These are phyloP conservation scores for Nicotiana obtusifolia DNA, from an alignment of 257 asterid genomes.

Conservation along the genomic window DNA sequence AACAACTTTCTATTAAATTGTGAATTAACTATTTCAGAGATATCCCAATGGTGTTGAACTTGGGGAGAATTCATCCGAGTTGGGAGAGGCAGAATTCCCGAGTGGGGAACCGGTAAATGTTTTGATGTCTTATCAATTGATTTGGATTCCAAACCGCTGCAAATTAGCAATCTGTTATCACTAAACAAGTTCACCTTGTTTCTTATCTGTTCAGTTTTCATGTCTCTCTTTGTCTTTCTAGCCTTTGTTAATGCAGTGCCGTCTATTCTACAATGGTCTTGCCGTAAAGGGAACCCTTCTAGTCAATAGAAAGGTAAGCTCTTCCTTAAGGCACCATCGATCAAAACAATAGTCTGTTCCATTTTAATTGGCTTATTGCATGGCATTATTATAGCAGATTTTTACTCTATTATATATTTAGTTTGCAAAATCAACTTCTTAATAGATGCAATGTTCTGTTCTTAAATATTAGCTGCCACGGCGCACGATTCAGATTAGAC, in stretches of 20 bases:
- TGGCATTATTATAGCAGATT: background rate
- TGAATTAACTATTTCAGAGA: constrained; percentile 3
- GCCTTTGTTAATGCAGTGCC: constrained; percentile 88
- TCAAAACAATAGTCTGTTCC: background rate
- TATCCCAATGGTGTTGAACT: constrained; percentile 2
- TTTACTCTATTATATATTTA: constrained; percentile 3
- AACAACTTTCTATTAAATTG: background rate
- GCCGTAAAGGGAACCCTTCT: constrained; percentile 95
- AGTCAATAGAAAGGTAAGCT: constrained; percentile 53
- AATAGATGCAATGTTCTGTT: background rate
- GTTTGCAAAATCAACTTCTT: constrained; percentile 1
- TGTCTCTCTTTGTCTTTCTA: constrained; percentile 27
- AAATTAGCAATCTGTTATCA: background rate
- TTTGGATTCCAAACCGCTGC: background rate
- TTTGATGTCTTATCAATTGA: background rate
- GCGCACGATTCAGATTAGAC: constrained; percentile 66
- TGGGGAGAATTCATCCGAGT: constrained; percentile 20
- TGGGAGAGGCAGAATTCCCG: constrained; percentile 26
- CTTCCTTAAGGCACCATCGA: background rate
- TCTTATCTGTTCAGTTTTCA: background rate
- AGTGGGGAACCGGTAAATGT: constrained; percentile 45
- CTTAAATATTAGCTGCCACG: constrained; percentile 42
- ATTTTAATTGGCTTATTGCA: background rate
- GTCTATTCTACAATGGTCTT: constrained; percentile 56
- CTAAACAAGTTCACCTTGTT: background rate